Evolutionary conservation across 495 filamentous ascomycete species (phyloP).

Genomic region (Staphylotrichum tortipilum): DNA sequence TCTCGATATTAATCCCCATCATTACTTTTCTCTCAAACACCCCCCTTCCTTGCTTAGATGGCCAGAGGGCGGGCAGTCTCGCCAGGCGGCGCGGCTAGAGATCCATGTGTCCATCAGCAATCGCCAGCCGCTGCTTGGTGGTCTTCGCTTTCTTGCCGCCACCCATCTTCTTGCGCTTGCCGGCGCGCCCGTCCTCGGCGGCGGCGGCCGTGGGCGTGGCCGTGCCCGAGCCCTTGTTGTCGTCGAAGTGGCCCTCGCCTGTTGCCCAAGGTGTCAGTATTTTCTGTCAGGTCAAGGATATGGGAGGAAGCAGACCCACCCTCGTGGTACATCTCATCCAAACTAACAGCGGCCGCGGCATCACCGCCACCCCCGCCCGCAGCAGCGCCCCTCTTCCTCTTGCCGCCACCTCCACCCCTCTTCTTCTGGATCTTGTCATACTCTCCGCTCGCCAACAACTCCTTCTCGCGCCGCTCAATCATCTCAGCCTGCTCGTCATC

Average conservation of each 20-base stretch:
- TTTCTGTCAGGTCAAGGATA: too few species aligned
- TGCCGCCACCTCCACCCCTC: constrained; percentile 37
- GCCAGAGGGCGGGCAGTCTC: too few species aligned
- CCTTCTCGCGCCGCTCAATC: constrained; percentile 81
- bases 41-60: background rate
- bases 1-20: too few species aligned
- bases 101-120: constrained; percentile 68
- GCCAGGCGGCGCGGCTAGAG: too few species aligned
- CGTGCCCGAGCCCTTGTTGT: constrained; percentile 74
- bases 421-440: constrained; percentile 62
- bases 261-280: too few species aligned
- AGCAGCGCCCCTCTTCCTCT: constrained; percentile 33
- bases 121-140: constrained; percentile 75
- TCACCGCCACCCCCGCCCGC: constrained; percentile 21
- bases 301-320: constrained; percentile 47
- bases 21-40: too few species aligned
- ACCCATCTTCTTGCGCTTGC: constrained; percentile 42
- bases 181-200: constrained; percentile 38
- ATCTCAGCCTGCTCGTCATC: constrained; percentile 90
- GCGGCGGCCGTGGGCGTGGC: constrained; percentile 65
- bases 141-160: constrained; percentile 86
- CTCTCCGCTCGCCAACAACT: constrained; percentile 56
- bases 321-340: constrained; percentile 98
- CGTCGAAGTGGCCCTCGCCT: constrained; percentile 94
- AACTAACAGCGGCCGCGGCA: constrained; percentile 52